Base-by-base conservation (phyloP, 495 filamentous ascomycete species). In the Tuber calosporum region DNA sequence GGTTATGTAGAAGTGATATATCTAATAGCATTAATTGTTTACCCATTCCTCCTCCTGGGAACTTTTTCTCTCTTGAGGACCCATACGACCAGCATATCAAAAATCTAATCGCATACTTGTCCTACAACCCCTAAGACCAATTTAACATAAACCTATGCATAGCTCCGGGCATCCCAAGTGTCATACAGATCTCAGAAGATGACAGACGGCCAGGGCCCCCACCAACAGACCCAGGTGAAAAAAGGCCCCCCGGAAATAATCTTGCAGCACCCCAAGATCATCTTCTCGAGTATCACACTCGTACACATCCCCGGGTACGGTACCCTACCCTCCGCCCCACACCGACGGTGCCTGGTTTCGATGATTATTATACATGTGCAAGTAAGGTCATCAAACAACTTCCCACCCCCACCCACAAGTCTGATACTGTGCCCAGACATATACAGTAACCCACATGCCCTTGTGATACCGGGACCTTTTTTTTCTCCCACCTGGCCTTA, bases 1-100 rank as follows among this genome's bases (percentile, higher is more conserved):
- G 26, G 7, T 11, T 62, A 62, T 34, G 53, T 34, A 62, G 26
- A 62, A 62, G 26, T 1, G 26, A 62, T 62, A 13, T 34, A 62
- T 62, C 13, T 62, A 30, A 62, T 62, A 34, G 53, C 48, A 53
- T 53, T 53, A 48, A 48, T 48, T 48, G 45, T 48, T 48, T n/a
- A 48, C 5, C 42, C 17, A 43, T 43, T 43, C 42, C 5, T 20
- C 42, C 43, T 45, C 22, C n/a, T n/a, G n/a, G 22, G 26, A n/a
- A 58, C 26, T 2, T 62, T 30, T 40, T 40, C 39, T 11, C 11
- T 40, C 8, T 26, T 26, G 22, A 5, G 22, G 9, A 22, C 3
- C 45, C 45, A 1, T 22, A 26, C 15, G n/a, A 17, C 53, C 2
- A 4, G n/a, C 26, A 30, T 17, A 30, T 62, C 53, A 34, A 62